Base-by-base conservation (phyloP, 208 protist species). In the Naegleria lovaniensis region DNA sequence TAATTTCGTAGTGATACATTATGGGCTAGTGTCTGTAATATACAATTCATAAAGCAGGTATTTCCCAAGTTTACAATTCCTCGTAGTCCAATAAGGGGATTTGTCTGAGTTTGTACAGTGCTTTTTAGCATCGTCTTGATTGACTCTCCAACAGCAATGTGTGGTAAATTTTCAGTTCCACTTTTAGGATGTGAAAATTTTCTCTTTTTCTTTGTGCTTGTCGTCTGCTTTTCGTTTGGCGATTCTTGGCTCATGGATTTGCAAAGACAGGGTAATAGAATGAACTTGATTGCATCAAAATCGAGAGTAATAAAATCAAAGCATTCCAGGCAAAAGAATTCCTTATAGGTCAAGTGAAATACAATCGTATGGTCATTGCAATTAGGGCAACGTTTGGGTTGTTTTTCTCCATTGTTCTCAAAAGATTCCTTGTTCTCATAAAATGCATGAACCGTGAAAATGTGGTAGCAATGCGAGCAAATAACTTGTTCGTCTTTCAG, bases 1-100 rank as follows among this genome's bases (percentile, higher is more conserved):
- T 95, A 97, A 52, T 96, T 95, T 40, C 95, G 52, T 9, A 97
- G 41, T 29, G 94, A 58, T 51, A 95, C 93, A 90, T 95, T 96
- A 91, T 95, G 93, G 25, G 94, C 25, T 29, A 96, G 89, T 13
- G 93, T 92, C 91, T 97, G 95, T 40, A 97, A 85, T 22, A 96
- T 92, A 90, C 91, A 94, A 88, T 95, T 96, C 95, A 97, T 95
- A 91, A 96, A 97, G 85, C 95, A 96, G 87, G 95, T 96, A 90
- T 96, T 96, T 51, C 95, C 95, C 15, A 97, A 67, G 89, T 97
- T 97, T 85, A 94, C 89, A 41, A 97, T 76, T 33, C 95, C 95
- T 52, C 95, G 91, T 40, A 97, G 91, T 7, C 95, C 95, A 48
- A 33, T 33, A 36, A 79, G n/a, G 5, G 67, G n/a, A 29, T 67